Base-by-base conservation (phyloP, 2,329 filamentous ascomycete genomes). In the Fusarium annulatum region DNA sequence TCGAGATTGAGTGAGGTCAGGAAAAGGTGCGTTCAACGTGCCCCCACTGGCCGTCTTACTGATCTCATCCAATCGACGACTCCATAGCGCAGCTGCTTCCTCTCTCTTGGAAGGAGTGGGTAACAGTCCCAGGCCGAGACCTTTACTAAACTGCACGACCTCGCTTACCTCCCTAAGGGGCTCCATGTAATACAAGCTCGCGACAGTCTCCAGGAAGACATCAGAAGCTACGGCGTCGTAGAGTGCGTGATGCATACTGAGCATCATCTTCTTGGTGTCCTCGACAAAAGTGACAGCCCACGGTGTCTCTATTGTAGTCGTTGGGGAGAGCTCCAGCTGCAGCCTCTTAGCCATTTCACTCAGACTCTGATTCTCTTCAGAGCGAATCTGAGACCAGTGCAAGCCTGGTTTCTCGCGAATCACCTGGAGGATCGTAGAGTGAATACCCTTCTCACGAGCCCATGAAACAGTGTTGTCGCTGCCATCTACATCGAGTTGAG, bases 221-320 rank as follows among this genome's bases (percentile, higher is more conserved):
- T 55, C 15, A 18, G 65, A 46, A 15, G 52, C 23, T 14, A 65
- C 48, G 1, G 46, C 64, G 2, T 72, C 69, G 12, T 72, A 65
- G 3, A 72, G 58, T 1, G 64, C 26, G 8, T 72, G 69, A 12
- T 72, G 69, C 58, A 72, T 72, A 7, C 69, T 72, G 4, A 72
- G 49, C 64, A 72, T 72, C 41, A 72, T 18, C 18, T 43, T 59
- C 19, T 55, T 59, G 3, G 39, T 58, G 7, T 14, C 21, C 6
- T 57, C n/a, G 2, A 62, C 18, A 3, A 72, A 69, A 1, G 64
- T 65, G 2, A 72, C 26, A 3, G 69, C 59, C 69, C 69, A 72
- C 0, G 64, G 69, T 9, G 69, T 45, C 2, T 58, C 30, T 0
- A 14, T 28, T 3, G 58, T 53, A 7, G 69, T 64, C 1, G 68